Evolutionary conservation across 1,284 basidiomycete species (phyloP).

Genomic region (Sanguinoderma infundibulare): DNA sequence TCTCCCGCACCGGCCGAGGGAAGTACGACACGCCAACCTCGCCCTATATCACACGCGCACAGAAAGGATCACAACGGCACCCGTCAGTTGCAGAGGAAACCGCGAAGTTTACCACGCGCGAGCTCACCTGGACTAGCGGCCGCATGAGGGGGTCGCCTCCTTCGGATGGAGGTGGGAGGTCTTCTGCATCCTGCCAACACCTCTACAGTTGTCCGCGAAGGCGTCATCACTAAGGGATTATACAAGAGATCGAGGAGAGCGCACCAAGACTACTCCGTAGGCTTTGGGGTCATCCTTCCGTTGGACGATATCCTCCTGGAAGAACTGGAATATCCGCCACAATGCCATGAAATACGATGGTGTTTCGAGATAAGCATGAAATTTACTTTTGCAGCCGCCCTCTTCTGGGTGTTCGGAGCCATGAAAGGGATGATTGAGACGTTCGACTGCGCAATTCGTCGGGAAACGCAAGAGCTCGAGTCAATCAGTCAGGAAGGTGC

Average conservation of each 20-base stretch:
- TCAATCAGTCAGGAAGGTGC: constrained; percentile 7
- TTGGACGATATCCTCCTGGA: constrained; percentile 77
- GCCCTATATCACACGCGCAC: constrained; percentile 43
- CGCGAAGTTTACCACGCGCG: background rate
- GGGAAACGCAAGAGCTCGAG: background rate
- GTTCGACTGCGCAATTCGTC: constrained; percentile 6
- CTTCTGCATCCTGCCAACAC: constrained; percentile 84
- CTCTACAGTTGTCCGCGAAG: constrained; percentile 47
- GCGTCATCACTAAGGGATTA: background rate
- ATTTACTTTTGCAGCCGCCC: constrained; percentile 24
- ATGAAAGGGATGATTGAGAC: constrained; percentile 5
- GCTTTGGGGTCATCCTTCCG: constrained; percentile 46
- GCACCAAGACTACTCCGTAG: constrained; percentile 60
- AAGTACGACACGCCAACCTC: constrained; percentile 86
- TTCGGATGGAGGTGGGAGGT: constrained; percentile 51
- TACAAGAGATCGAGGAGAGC: constrained; percentile 19
- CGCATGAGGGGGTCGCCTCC: constrained; percentile 73
- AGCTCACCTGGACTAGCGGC: constrained; percentile 54
- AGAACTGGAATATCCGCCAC: constrained; percentile 53
- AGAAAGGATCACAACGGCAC: background rate
- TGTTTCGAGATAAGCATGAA: background rate
- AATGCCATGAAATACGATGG: background rate
- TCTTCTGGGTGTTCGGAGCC: constrained; percentile 20
- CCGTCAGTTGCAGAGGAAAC: too few relatives aligned
- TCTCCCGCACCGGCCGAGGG: constrained; percentile 62